Evolutionary conservation across 2,329 filamentous ascomycete species (phyloP).

Genomic region (Beauveria pseudobassiana): DNA sequence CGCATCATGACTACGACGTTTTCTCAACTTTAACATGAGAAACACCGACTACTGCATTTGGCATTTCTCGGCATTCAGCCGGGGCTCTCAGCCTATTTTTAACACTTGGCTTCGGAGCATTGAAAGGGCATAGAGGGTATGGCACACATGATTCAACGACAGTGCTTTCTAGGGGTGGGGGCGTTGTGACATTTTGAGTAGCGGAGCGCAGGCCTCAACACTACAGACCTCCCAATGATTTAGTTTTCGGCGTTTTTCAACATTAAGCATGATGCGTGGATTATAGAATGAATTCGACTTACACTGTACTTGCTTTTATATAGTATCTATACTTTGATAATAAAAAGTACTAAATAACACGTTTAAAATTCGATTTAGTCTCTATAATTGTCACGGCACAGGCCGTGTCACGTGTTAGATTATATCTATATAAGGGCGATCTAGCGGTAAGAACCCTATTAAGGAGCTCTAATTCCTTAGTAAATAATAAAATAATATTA

Average conservation of each 20-base stretch:
- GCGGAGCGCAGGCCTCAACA: slow-evolving; percentile 25
- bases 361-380: no score
- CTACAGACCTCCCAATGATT: slow-evolving; percentile 12
- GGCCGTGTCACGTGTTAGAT: no score
- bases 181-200: slow-evolving; percentile 8
- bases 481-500: no score
- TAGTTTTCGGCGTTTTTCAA: slow-evolving; percentile 22
- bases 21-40: slow-evolving; percentile 5
- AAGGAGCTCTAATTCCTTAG: no score
- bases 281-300: neutral
- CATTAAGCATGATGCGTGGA: slow-evolving; percentile 11
- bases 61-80: neutral
- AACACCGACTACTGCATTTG: neutral
- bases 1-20: slow-evolving; percentile 5
- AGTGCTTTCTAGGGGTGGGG: slow-evolving; percentile 14
- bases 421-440: no score
- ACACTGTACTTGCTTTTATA: slow-evolving; percentile 15
- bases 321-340: slow-evolving; percentile 30
- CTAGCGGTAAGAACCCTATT: no score
- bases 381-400: no score
- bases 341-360: slow-evolving; percentile 13
- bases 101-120: slow-evolving; percentile 6
- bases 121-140: neutral
- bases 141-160: slow-evolving; percentile 19
- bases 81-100: slow-evolving; percentile 6